Percentiles rank a stretch among this genome's conserved stretches.
These are phyloP conservation scores for Fabrea salina DNA, from an alignment of 169 alveolate species.

Conservation along the genomic window DNA sequence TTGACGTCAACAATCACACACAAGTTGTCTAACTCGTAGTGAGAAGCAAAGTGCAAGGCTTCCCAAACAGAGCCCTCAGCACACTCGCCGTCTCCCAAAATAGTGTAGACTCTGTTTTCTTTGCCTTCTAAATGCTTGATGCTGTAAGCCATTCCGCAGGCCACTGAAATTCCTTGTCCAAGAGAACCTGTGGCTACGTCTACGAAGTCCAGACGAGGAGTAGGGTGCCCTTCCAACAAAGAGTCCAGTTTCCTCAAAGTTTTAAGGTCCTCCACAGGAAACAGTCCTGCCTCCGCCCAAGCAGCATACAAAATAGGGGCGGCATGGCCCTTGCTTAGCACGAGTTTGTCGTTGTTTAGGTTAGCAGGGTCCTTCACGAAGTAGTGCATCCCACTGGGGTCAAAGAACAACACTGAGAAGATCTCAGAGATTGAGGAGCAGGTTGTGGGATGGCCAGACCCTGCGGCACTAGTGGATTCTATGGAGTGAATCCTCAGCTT, in stretches of 20 bases:
- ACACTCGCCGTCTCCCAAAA: constrained; percentile 51
- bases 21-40: constrained; percentile 52
- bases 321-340: constrained; percentile 65
- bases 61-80: constrained; percentile 61
- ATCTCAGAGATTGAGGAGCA: background rate
- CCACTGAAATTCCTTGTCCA: constrained; percentile 64
- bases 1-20: constrained; percentile 64
- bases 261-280: constrained; percentile 36
- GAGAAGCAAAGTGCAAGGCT: constrained; percentile 57
- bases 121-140: constrained; percentile 38
- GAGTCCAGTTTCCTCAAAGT: constrained; percentile 51
- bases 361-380: constrained; percentile 40
- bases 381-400: constrained; percentile 34
- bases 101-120: constrained; percentile 36
- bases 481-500: background rate
- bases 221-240: constrained; percentile 70
- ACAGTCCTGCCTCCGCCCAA: constrained; percentile 55
- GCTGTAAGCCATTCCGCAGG: constrained; percentile 57
- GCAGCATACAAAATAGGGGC: constrained; percentile 68
- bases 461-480: background rate
- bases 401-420: background rate
- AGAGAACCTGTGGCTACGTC: constrained; percentile 72
- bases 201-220: constrained; percentile 58
- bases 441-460: background rate
- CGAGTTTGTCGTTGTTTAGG: constrained; percentile 52